Evolutionary conservation across 2,329 filamentous ascomycete genomes (phyloP).

Genomic region (Pleurostoma richardsiae): DNA sequence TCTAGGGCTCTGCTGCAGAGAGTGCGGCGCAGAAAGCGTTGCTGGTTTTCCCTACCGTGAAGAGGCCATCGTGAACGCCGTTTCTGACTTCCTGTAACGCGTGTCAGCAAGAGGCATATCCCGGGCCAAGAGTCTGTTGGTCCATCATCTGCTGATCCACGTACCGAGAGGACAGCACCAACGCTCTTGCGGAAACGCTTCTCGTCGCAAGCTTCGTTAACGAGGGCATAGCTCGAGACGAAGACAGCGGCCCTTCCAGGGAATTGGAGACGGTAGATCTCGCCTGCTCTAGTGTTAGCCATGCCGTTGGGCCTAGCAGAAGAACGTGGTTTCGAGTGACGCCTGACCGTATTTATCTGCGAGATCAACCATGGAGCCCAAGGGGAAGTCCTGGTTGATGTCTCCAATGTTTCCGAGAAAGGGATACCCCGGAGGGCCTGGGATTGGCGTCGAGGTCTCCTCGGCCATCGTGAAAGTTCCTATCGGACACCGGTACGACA

Average conservation of each 20-base stretch:
- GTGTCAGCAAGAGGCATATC: too few species aligned
- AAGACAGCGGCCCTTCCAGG: conserved; percentile 7
- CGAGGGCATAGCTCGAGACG: conserved; percentile 24
- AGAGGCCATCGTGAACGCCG: conserved; percentile 58
- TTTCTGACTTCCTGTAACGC: conserved; percentile 44
- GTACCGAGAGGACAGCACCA: conserved; percentile 30
- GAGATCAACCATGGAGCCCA: conserved; percentile 49
- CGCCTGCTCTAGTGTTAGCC: conserved; percentile 9
- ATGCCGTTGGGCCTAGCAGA: neutral
- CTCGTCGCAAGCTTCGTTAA: conserved; percentile 60
- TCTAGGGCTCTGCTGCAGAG: too few species aligned
- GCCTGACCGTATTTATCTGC: conserved; percentile 59
- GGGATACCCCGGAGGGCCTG: conserved; percentile 58
- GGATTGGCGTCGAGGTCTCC: conserved; percentile 41
- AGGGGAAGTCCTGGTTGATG: conserved; percentile 53
- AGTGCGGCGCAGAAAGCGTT: neutral
- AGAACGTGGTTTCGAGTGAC: neutral
- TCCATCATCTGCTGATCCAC: too few species aligned
- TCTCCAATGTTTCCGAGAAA: conserved; percentile 62
- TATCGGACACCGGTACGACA: neutral
- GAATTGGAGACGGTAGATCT: conserved; percentile 10
- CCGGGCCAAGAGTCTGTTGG: too few species aligned
- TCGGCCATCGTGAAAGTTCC: neutral
- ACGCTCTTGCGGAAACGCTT: conserved; percentile 56
- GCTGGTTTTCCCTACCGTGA: conserved; percentile 41